Conservation (phyloP, 495 filamentous ascomycete genomes). For the Platismatia glauca region DNA sequence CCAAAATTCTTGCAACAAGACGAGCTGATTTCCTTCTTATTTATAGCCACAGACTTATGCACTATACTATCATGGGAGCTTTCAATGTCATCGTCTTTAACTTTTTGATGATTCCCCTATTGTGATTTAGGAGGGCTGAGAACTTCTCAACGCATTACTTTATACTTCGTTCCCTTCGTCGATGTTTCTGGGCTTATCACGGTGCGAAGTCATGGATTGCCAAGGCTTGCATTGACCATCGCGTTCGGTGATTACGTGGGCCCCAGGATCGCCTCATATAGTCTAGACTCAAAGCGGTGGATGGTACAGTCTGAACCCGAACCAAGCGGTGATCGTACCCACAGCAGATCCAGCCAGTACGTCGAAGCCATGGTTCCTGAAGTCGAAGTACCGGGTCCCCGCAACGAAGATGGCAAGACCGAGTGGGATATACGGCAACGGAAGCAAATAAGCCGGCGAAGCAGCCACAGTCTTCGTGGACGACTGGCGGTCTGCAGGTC, state of each 20-base stretch:
- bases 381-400: conserved; percentile 54
- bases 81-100: no score
- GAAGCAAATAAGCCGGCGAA: conserved; percentile 48
- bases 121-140: no score
- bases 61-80: no score
- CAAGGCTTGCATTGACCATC: no score
- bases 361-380: conserved; percentile 55
- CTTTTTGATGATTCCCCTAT: no score
- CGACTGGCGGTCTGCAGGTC: neutral
- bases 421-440: conserved; percentile 49
- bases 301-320: conserved; percentile 58
- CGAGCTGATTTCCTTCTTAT: no score
- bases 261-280: neutral
- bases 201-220: no score
- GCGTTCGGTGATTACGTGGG: neutral
- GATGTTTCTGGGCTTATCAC: no score
- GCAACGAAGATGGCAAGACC: conserved; percentile 52
- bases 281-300: conserved; percentile 39
- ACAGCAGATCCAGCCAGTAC: conserved; percentile 50
- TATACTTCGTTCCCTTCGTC: no score
- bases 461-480: conserved; percentile 40
- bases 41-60: no score
- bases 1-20: no score
- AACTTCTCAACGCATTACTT: no score
- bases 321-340: conserved; percentile 46